Evolutionary conservation across 2,329 filamentous ascomycete species (phyloP), one percentile per base, ranked within the genome.

Genomic region (Fusarium staphyleae): DNA sequence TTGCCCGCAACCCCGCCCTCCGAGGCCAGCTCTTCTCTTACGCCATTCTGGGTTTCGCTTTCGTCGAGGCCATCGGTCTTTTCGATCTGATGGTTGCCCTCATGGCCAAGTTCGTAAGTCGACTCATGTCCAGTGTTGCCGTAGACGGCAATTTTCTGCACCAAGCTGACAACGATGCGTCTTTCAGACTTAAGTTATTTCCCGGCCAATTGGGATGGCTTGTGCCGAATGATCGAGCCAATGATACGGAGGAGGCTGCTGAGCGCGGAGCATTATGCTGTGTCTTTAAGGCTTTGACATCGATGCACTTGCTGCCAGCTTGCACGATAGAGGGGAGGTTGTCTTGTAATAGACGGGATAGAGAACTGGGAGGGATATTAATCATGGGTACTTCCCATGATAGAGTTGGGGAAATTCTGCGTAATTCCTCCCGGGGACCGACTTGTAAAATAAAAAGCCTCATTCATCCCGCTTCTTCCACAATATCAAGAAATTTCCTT

Each of bases 21-120:
- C 89, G 90, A 83, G 91, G 90, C 78, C 91, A 96, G 87, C 90
- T 96, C 75, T 96, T 95, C 89, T 90, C 89, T 70, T 93, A 95
- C 82, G 90, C 90, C 86, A 93, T 95, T 89, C 83, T 95, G 76
- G 90, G 91, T 83, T 95, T 95, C 83, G 91, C 90, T 77, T 95
- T 95, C 88, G 90, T 93, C 79, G 91, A 95, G 79, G 90, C 91
- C 81, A 91, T 90, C 72, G 89, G 88, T 88, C 87, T 91, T 75
- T 91, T 91, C 87, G 88, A 91, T 75, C 87, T 91, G 75, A 92
- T 92, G 89, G 86, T 92, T 91, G 89, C 89, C 82, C 90, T 92
- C 83, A 92, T 92, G 89, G 89, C 88, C 88, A 92, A 92, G 85
- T 90, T 89, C 82, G 87, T 90, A 84, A 72, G 83, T 86, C 50